Evolutionary conservation across 352 stramenopile species (phyloP), one percentile per base, ranked within the genome.

Genomic region (Globisporangium nagaii): DNA sequence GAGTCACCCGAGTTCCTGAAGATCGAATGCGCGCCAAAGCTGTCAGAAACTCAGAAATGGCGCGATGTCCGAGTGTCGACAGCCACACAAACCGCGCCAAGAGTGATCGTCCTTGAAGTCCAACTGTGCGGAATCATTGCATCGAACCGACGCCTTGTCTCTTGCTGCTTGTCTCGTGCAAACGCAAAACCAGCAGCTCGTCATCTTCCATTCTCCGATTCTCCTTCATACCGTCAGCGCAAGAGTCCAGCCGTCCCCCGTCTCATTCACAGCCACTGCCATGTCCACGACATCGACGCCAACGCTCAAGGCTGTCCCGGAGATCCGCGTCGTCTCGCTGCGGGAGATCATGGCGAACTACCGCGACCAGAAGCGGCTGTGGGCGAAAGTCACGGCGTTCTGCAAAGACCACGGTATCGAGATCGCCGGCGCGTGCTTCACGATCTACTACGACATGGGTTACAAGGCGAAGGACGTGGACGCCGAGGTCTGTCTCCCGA

Each of bases 401-500:
- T 55, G 44, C 2, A 31, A 60, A 2, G n/a, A 49, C 0, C 61
- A 76, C 36, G 9, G 34, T 34, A 62, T 79, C 7, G 22, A 40
- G 2, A 51, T 59, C 32, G 42, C 48, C 0, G 63, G 59, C 0
- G 49, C 72, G 2, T 73, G 62, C 50, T 73, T 82, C 46, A 63
- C 72, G 8, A 55, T 79, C 60, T 78, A 73, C 54, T 73, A 75
- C 51, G 64, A 79, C 15, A 22, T 42, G 13, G 62, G 57, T 4
- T 70, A 60, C 53, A 69, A 71, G 51, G 51, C 62, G 24, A 65
- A n/a, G 2, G 68, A 82, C 62, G 72, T 86, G 11, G 70, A 86
- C 50, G 58, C 70, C 30, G 72, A 86, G 27, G 73, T 80, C 0
- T 86, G 75, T 53, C 34, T 79, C 10, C 75, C 68, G 27, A 71